Evolutionary conservation across 2,329 filamentous ascomycete genomes (phyloP).

Genomic region (Arachnomyces sp.): DNA sequence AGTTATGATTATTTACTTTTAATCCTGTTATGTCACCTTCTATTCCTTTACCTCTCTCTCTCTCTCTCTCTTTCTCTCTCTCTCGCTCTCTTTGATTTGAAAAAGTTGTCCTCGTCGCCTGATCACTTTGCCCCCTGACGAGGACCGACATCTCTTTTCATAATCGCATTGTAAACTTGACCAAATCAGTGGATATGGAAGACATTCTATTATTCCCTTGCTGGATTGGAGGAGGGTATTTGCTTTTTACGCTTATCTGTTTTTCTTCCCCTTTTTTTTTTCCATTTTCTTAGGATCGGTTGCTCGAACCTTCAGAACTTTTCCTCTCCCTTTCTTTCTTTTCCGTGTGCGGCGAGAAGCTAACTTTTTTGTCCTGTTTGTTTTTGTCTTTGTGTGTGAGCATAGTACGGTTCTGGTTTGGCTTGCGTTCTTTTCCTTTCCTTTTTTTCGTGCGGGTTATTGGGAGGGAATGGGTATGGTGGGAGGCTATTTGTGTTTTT

Average conservation of each 20-base stretch:
- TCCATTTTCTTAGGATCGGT: too few species aligned
- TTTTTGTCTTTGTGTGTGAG: conserved; percentile 2
- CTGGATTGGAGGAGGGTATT: too few species aligned
- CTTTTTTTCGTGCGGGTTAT: conserved; percentile 8
- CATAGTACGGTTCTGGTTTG: neutral
- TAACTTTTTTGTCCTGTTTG: neutral
- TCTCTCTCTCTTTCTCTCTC: conserved; percentile 15
- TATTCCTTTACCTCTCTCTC: conserved; percentile 14
- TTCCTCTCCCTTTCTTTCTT: conserved; percentile 3
- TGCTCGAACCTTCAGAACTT: too few species aligned
- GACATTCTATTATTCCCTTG: conserved; percentile 9
- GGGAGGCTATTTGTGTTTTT: too few species aligned
- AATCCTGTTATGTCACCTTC: conserved; percentile 16
- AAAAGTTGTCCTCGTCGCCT: too few species aligned
- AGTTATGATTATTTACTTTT: conserved; percentile 6
- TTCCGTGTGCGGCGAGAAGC: conserved; percentile 3
- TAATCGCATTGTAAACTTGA: too few species aligned
- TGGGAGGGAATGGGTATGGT: neutral
- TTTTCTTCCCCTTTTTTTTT: conserved; percentile 3
- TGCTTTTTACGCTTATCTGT: conserved; percentile 2
- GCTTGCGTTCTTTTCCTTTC: conserved; percentile 8
- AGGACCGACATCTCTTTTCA: too few species aligned
- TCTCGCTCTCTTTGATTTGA: conserved; percentile 8
- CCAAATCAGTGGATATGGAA: too few species aligned
- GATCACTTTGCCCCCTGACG: too few species aligned